Conservation (phyloP, 129 eudicot species). For the Sambucus nigra region DNA sequence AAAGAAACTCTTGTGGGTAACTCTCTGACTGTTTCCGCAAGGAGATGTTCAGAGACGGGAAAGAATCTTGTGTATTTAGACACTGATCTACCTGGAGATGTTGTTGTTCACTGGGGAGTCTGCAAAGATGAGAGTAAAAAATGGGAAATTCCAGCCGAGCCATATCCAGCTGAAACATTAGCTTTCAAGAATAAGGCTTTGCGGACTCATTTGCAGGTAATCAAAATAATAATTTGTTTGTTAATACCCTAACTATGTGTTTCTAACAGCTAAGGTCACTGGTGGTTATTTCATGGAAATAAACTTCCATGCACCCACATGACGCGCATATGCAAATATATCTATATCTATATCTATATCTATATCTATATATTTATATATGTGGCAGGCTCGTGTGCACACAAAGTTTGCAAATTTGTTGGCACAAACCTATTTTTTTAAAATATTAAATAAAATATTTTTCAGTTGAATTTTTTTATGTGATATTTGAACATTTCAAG, state of each 20-base stretch:
- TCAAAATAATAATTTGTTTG: not conserved
- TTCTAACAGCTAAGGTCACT: too few relatives aligned
- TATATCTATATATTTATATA: too few relatives aligned
- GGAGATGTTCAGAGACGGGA: conserved; percentile 35
- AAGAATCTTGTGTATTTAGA: conserved; percentile 51
- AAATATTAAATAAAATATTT: too few relatives aligned
- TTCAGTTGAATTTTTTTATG: too few relatives aligned
- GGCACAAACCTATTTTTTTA: too few relatives aligned
- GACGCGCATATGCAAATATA: too few relatives aligned
- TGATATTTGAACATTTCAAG: too few relatives aligned
- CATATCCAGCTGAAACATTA: conserved; percentile 61
- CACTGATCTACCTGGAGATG: conserved; percentile 82
- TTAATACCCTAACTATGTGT: not conserved
- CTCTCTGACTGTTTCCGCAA: conserved; percentile 50
- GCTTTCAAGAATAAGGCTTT: conserved; percentile 71
- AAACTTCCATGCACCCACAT: too few relatives aligned
- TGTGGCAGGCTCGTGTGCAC: too few relatives aligned
- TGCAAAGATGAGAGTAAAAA: conserved; percentile 49
- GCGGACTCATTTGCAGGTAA: conserved; percentile 71
- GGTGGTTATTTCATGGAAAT: too few relatives aligned
- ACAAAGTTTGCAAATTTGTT: too few relatives aligned
- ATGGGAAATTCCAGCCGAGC: conserved; percentile 83
- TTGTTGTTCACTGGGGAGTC: conserved; percentile 93
- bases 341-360: too few relatives aligned
- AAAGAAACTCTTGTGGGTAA: conserved; percentile 44